Conservation (phyloP, 345 rosid species). For the Hibiscus syriacus region DNA sequence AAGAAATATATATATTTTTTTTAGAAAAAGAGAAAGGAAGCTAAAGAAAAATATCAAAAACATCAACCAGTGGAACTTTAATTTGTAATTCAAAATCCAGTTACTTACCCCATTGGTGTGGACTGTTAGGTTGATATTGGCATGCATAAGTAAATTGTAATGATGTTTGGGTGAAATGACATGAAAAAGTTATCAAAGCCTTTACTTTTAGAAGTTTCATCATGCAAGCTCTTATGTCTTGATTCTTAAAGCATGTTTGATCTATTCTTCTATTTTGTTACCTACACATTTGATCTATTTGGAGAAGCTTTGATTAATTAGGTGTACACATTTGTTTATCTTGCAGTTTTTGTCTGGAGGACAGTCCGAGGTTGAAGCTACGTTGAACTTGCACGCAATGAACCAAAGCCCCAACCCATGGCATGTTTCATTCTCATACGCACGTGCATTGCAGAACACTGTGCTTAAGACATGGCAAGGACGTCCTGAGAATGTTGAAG, state of each 20-base stretch:
- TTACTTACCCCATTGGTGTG: not conserved
- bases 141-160: not conserved
- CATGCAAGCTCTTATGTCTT: too few species aligned
- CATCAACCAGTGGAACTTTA: not conserved
- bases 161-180: too few species aligned
- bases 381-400: conserved; percentile 90
- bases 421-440: conserved; percentile 98
- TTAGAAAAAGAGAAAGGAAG: not conserved
- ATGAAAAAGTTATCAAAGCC: too few species aligned
- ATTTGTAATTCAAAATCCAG: not conserved
- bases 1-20: too few species aligned
- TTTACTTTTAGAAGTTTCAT: too few species aligned
- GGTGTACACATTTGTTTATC: not conserved
- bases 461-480: conserved; percentile 99
- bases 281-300: not conserved
- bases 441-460: conserved; percentile 89
- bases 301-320: not conserved
- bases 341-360: conserved; percentile 89
- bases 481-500: conserved; percentile 63
- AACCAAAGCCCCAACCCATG: conserved; percentile 98
- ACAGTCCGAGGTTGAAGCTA: conserved; percentile 92
- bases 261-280: not conserved
- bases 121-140: not conserved
- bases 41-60: not conserved
- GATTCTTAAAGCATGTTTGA: not conserved